Evolutionary conservation across 2,329 filamentous ascomycete genomes (phyloP), one percentile per base, ranked within the genome.

Genomic region (Fusarium lateritium): DNA sequence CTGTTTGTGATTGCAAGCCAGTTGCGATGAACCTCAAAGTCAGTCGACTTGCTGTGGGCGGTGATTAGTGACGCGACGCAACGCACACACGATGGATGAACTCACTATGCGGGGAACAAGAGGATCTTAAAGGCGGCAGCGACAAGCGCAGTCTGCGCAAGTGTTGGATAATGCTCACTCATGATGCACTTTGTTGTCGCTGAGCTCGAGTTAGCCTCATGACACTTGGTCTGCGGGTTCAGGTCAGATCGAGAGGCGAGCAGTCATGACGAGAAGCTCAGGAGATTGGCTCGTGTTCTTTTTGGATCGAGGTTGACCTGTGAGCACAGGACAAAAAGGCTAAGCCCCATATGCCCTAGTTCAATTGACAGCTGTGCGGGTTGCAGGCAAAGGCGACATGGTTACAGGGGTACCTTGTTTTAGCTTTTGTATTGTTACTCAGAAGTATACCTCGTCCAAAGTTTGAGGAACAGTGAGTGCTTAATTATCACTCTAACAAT

Each of bases 1-100:
- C 92, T 97, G 81, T 97, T 86, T 6, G 96, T 98, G 73, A 98
- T 94, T 68, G 96, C 96, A 40, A 99, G 89, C 96, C 96, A 99
- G 84, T 99, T 99, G 71, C 96, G 91, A 82, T 99, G 96, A 56
- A 99, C 96, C 81, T 99, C 96, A 76, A 99, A 99, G 80, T 99
- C 96, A 73, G 96, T 99, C 7, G 96, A 99, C 85, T 97, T 98
- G 85, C 94, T 98, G 80, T 47, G 36, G 43, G 34, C 9, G 44
- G 33, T 40, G 44, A 49, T 56, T 40, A 59, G 57, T 26, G 33
- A 56, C 44, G 42, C 40, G 31, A 62, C 31, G 46, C 38, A 58
- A 62, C 31, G 46, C 38, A 58, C 36, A 50, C 15, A 46, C 42
- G 46, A 38, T 53, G 42, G 26, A 53, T 31, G 39, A 43, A 88